Base-by-base conservation (phyloP, 108 stramenopile genomes). In the Hondaea fermentalgiana region DNA sequence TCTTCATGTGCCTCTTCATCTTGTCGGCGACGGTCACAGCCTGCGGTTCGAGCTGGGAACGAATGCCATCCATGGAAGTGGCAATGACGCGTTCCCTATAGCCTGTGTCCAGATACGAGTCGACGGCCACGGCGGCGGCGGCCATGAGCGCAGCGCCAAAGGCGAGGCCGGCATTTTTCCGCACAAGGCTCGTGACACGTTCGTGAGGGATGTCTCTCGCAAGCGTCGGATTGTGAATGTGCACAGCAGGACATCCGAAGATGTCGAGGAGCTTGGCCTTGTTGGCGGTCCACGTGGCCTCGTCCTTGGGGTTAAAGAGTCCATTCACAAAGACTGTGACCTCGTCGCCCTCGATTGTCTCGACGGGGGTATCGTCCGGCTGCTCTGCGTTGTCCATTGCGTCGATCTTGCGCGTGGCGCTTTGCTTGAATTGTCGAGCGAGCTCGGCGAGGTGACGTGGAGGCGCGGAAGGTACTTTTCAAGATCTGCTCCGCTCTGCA, bases 241-340 rank as follows among this genome's bases (percentile, higher is more conserved):
- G 76, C 6, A 53, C 12, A 28, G 76, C 76, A 6, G 45, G 76
- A 53, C 76, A 83, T 12, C 28, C 49, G 49, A 83, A 83, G 4
- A 83, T 47, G 25, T 12, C 45, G 43, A 21, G 6, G 23, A 83
- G 51, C 4, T n/a, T 47, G n/a, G 8, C 3, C 45, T 53, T 17
- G 3, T 53, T 23, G 6, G 45, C 12, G 19, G 76, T 28, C 76
- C 76, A 83, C 49, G 49, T 53, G 25, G 45, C 76, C 51, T 83
- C 23, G 49, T 83, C 76, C 76, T 83, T 83, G 16, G 76, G 76
- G 51, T 47, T 83, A 4, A 83, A 83, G 10, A 83, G n/a, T 8
- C 76, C 76, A 23, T 83, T 83, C 51, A 83, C 76, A 45, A 83
- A 83, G 19, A 83, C 76, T 6, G 76, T 83, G 19, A 53, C 64